phyloP scores from a whole-genome alignment of 1,284 basidiomycete genomes.

The Mycena citricolor region DNA sequence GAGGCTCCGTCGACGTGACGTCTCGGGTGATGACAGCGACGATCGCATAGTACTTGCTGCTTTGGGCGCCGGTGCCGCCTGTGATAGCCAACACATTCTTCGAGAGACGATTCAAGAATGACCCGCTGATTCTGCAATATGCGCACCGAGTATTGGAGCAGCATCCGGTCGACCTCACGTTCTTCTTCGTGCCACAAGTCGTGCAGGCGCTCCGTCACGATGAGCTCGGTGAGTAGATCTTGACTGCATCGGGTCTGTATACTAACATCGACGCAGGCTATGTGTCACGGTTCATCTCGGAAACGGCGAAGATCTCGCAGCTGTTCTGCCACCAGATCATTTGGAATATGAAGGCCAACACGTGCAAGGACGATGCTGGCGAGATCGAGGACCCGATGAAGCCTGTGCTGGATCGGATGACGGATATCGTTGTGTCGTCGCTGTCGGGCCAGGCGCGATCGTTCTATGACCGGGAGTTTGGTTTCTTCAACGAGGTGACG shows the following conservation, averaged over 20 bases:
- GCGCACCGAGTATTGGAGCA: conserved; percentile 95
- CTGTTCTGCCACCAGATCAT: conserved; percentile 99
- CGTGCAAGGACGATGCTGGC: conserved; percentile 86
- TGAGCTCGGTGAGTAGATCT: conserved; percentile 62
- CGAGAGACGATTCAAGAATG: conserved; percentile 79
- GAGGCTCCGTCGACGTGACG: no score
- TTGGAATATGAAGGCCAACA: conserved; percentile 99
- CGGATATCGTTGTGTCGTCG: conserved; percentile 76
- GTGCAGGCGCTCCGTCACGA: conserved; percentile 94
- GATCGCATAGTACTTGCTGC: conserved; percentile 67
- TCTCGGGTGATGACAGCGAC: conserved; percentile 13
- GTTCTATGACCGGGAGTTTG: conserved; percentile 96
- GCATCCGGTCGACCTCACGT: conserved; percentile 92
- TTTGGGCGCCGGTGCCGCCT: conserved; percentile 91
- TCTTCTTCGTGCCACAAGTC: conserved; percentile 99
- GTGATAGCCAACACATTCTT: conserved; percentile 87
- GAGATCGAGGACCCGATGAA: conserved; percentile 94
- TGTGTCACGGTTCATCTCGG: conserved; percentile 94
- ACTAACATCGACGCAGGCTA: conserved; percentile 60
- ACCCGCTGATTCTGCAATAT: conserved; percentile 92
- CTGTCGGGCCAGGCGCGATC: conserved; percentile 88
- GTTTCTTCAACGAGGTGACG: conserved; percentile 95
- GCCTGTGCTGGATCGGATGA: conserved; percentile 89
- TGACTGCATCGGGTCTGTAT: neutral
- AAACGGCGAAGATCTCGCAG: conserved; percentile 97